Evolutionary conservation across 805 yeast genomes (phyloP).

Genomic region (Ogataea sp.): DNA sequence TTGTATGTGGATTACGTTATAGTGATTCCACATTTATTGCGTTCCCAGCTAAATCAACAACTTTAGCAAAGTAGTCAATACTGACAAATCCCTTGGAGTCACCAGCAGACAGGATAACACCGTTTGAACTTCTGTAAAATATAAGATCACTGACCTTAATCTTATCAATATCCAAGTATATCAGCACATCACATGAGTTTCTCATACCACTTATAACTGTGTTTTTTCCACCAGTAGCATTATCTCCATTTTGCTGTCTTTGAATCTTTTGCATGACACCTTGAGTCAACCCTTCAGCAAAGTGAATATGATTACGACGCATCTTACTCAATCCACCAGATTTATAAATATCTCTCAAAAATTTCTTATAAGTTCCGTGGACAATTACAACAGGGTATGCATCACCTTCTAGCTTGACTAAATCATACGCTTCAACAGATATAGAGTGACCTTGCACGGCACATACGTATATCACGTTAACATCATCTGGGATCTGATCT

Average conservation of each 20-base stretch:
- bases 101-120: conserved; percentile 67
- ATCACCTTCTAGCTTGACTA: conserved; percentile 11
- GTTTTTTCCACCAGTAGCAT: conserved; percentile 9
- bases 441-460: conserved; percentile 94
- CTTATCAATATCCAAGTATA: conserved; percentile 51
- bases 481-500: neutral
- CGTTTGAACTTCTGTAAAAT: conserved; percentile 61
- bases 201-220: conserved; percentile 72
- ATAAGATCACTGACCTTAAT: conserved; percentile 35
- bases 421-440: conserved; percentile 27
- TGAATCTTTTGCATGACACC: conserved; percentile 4
- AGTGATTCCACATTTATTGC: too few species aligned
- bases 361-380: conserved; percentile 68
- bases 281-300: conserved; percentile 53
- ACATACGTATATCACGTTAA: conserved; percentile 36
- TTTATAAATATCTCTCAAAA: conserved; percentile 38
- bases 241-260: neutral
- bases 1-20: too few species aligned
- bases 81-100: conserved; percentile 44
- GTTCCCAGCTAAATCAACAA: too few species aligned
- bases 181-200: conserved; percentile 42
- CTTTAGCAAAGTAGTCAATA: conserved; percentile 30
- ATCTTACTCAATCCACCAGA: conserved; percentile 56
- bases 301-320: conserved; percentile 81
- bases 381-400: conserved; percentile 48